A percentile compares a stretch with the other conserved stretches of the same genome.
These are phyloP conservation scores for Verticillium klebahnii DNA, from an alignment of 2,329 filamentous ascomycete genomes.

Conservation along the genomic window DNA sequence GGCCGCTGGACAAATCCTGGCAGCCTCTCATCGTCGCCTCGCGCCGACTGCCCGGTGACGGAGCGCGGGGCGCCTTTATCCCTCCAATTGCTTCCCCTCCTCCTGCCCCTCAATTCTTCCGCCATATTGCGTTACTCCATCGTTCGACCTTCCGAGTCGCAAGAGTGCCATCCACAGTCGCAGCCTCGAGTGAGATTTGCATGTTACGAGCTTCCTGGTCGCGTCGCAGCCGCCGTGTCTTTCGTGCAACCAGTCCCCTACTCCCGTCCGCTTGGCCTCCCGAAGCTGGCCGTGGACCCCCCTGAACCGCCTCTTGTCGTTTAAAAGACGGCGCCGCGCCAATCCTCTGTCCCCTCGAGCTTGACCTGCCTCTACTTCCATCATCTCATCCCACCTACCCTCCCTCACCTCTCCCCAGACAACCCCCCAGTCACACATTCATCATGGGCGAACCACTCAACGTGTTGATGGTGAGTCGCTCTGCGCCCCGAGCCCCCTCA, in stretches of 20 bases:
- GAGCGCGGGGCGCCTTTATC: slow-evolving; percentile 12
- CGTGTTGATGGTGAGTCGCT: slow-evolving; percentile 60
- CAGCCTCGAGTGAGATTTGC: neutral
- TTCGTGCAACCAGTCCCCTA: neutral
- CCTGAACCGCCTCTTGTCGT: neutral
- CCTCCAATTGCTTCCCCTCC: slow-evolving; percentile 18
- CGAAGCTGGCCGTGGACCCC: neutral
- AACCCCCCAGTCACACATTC: neutral
- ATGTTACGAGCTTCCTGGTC: neutral
- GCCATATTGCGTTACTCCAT: slow-evolving; percentile 13
- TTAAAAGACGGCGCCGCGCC: neutral
- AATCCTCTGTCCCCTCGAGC: neutral
- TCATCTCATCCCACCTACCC: neutral
- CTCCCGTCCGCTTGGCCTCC: neutral
- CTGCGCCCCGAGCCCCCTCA: neutral
- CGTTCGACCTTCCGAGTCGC: neutral
- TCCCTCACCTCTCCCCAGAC: neutral
- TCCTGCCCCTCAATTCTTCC: slow-evolving; percentile 32
- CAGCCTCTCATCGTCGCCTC: neutral
- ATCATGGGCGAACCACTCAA: slow-evolving; percentile 46
- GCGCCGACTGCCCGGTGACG: slow-evolving; percentile 1
- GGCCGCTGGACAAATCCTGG: neutral
- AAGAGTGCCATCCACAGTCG: neutral
- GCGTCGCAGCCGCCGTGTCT: neutral
- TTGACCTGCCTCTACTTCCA: neutral